Percentiles rank a stretch among this genome's conserved stretches.
Evolutionary conservation across 768 basidiomycete species (phyloP).

Genomic region (Pisolithus sp.): DNA sequence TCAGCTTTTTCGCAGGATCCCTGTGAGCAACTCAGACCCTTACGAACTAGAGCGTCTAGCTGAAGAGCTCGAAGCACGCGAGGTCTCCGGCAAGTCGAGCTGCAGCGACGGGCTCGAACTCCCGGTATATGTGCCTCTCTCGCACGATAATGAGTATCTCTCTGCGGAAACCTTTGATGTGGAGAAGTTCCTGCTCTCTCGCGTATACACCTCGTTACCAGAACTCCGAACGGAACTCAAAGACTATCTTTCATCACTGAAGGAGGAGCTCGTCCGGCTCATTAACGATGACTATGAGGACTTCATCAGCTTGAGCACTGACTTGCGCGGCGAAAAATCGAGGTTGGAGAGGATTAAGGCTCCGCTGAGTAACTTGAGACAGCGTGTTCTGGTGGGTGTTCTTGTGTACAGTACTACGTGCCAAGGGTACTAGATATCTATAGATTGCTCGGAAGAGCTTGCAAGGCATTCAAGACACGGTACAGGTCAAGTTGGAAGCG

Average conservation of each 20-base stretch:
- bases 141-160: constrained; percentile 73
- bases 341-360: constrained; percentile 60
- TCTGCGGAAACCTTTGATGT: constrained; percentile 66
- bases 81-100: constrained; percentile 27
- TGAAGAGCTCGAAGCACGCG: constrained; percentile 59
- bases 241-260: constrained; percentile 74
- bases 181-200: constrained; percentile 82
- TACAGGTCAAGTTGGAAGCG: constrained; percentile 72
- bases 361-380: constrained; percentile 59
- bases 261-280: constrained; percentile 90
- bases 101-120: constrained; percentile 36
- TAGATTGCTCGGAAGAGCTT: constrained; percentile 59
- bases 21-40: constrained; percentile 37
- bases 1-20: constrained; percentile 11
- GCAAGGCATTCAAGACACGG: constrained; percentile 59
- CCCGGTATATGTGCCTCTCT: constrained; percentile 63
- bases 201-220: constrained; percentile 76
- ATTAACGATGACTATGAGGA: constrained; percentile 99
- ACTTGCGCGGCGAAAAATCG: constrained; percentile 78
- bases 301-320: constrained; percentile 93
- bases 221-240: constrained; percentile 85
- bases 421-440: not conserved
- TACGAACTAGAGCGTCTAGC: constrained; percentile 67
- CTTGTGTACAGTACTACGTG: not conserved
- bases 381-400: constrained; percentile 59